Evolutionary conservation across 371 early-diverging fungal genomes (phyloP).

Genomic region (Conidiobolus incongruus): DNA sequence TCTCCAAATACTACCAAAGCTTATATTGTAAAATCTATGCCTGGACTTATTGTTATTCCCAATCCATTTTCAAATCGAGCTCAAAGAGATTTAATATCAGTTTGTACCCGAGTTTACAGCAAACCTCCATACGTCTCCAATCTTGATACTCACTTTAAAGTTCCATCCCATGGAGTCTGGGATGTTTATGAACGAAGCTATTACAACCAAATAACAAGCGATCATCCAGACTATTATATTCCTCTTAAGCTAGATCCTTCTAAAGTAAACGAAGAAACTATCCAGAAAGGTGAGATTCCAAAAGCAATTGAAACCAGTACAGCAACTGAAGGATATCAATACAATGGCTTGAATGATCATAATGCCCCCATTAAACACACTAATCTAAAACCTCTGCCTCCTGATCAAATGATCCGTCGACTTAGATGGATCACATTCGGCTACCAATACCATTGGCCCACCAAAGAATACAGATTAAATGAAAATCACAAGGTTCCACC

Average conservation of each 20-base stretch:
- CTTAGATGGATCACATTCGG: constrained; percentile 81
- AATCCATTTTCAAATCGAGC: constrained; percentile 37
- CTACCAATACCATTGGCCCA: constrained; percentile 81
- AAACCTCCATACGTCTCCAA: constrained; percentile 54
- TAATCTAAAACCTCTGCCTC: constrained; percentile 11
- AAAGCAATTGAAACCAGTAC: constrained; percentile 2
- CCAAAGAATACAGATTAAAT: constrained; percentile 32
- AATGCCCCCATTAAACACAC: constrained; percentile 8
- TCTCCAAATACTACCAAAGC: too few relatives aligned
- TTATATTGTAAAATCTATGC: constrained; percentile 19
- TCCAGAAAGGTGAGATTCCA: not conserved
- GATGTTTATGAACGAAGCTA: constrained; percentile 17
- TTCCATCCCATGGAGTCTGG: constrained; percentile 48
- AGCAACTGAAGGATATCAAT: constrained; percentile 5
- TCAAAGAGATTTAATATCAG: constrained; percentile 33
- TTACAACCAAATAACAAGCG: constrained; percentile 9
- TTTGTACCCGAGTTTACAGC: constrained; percentile 38
- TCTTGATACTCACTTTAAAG: constrained; percentile 54
- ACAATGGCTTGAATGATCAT: constrained; percentile 6
- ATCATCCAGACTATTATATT: constrained; percentile 9
- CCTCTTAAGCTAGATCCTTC: constrained; percentile 8
- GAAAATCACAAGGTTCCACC: constrained; percentile 28
- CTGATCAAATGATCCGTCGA: constrained; percentile 22
- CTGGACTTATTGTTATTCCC: constrained; percentile 51
- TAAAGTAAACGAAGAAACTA: constrained; percentile 7